phyloP scores from a whole-genome alignment of 169 alveolate genomes.

The Eimeria maxima region DNA sequence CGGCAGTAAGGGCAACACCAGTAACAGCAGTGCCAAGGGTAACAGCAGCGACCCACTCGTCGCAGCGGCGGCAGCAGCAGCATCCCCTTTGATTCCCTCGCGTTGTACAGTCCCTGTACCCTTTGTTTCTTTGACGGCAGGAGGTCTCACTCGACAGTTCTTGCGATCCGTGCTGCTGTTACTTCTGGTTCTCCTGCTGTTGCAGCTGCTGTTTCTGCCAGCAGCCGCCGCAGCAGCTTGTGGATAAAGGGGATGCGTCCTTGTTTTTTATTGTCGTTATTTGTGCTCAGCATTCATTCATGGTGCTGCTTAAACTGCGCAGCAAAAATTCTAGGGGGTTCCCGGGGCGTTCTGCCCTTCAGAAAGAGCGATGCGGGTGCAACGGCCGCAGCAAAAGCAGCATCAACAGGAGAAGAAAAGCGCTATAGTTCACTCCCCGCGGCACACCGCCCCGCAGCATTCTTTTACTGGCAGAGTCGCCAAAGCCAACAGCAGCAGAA shows the following conservation, averaged over 20 bases:
- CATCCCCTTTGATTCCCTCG: neutral
- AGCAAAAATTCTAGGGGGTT: neutral
- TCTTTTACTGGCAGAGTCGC: neutral
- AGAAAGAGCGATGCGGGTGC: neutral
- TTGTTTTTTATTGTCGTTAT: neutral
- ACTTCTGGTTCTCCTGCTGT: too few relatives aligned
- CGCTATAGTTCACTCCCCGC: neutral
- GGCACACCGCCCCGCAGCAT: neutral
- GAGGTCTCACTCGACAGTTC: neutral
- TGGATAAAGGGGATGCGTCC: neutral
- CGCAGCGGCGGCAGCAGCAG: neutral
- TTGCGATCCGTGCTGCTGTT: neutral
- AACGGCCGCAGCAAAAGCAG: neutral
- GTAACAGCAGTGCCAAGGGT: neutral
- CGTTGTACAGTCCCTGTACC: neutral
- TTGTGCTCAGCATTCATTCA: neutral
- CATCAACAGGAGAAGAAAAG: neutral
- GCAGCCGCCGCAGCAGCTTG: neutral
- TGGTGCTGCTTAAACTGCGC: neutral
- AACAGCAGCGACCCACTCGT: neutral
- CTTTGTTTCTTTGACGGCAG: neutral
- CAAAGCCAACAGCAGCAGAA: neutral
- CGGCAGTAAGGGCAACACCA: neutral
- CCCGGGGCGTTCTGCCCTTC: neutral
- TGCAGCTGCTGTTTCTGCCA: neutral